These are phyloP conservation scores for Lactifluus pinguis DNA, from an alignment of 768 basidiomycete genomes.

Conservation along the genomic window DNA sequence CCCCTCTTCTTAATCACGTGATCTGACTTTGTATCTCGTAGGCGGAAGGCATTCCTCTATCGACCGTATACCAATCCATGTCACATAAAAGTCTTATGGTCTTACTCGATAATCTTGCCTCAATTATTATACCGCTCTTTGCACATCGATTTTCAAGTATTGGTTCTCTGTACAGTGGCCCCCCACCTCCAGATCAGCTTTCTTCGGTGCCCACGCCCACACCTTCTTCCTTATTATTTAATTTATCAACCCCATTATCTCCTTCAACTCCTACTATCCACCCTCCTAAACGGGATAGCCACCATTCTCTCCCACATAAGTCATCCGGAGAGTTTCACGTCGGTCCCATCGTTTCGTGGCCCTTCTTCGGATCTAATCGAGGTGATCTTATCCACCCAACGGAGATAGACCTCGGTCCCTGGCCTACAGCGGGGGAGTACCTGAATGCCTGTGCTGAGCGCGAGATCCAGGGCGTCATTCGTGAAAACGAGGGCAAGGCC, in stretches of 20 bases:
- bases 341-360: constrained; percentile 83
- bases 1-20: neutral
- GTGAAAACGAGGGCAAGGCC: constrained; percentile 69
- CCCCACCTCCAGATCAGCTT: constrained; percentile 18
- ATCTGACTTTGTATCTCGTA: constrained; percentile 25
- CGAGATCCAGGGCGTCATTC: constrained; percentile 65
- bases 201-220: constrained; percentile 24
- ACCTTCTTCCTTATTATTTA: constrained; percentile 11
- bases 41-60: constrained; percentile 68
- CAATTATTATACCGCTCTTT: constrained; percentile 62
- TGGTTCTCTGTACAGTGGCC: constrained; percentile 63
- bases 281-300: neutral
- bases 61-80: constrained; percentile 62
- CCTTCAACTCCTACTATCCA: constrained; percentile 2
- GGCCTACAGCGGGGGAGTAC: constrained; percentile 52
- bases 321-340: constrained; percentile 41
- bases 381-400: constrained; percentile 60
- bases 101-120: constrained; percentile 60
- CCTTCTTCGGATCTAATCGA: constrained; percentile 79
- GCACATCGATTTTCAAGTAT: constrained; percentile 68
- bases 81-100: constrained; percentile 53
- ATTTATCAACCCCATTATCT: constrained; percentile 5
- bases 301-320: constrained; percentile 8
- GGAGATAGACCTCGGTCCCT: constrained; percentile 76
- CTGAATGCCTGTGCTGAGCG: constrained; percentile 56